Conservation (phyloP, 164 flowering plant genomes). For the Umbellularia californica region DNA sequence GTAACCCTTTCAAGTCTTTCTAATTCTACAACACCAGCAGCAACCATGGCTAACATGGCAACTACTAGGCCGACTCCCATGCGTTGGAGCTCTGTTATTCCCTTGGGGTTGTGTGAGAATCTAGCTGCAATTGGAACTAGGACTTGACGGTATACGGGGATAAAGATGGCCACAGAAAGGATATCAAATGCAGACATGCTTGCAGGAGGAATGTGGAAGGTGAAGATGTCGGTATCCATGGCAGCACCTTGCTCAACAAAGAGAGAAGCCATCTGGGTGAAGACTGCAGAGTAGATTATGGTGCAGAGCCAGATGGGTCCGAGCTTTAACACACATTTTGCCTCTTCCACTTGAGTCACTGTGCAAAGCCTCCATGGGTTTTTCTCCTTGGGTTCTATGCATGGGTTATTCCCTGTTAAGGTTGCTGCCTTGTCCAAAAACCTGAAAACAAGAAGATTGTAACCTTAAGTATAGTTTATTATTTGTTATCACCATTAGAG, state of each 20-base stretch:
- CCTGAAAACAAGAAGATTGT: conserved; percentile 24
- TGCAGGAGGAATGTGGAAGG: conserved; percentile 74
- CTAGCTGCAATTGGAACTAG: conserved; percentile 48
- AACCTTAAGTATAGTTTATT: too few relatives aligned
- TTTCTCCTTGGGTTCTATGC: neutral
- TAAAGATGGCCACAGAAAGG: conserved; percentile 59
- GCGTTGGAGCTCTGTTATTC: conserved; percentile 53
- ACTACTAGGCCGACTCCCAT: conserved; percentile 62
- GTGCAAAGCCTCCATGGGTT: conserved; percentile 86
- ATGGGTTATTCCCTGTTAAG: conserved; percentile 35
- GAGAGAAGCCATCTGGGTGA: conserved; percentile 95
- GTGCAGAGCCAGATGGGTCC: conserved; percentile 91
- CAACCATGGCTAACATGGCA: conserved; percentile 57
- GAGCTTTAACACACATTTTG: conserved; percentile 70
- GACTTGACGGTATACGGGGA: conserved; percentile 51
- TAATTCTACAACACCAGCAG: conserved; percentile 51
- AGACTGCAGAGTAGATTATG: conserved; percentile 79
- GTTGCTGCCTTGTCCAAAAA: conserved; percentile 91
- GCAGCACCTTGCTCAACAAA: conserved; percentile 90
- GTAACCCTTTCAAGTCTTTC: conserved; percentile 29
- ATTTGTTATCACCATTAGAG: too few relatives aligned
- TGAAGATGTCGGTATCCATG: conserved; percentile 49
- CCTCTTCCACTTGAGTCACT: conserved; percentile 90
- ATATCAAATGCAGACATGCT: conserved; percentile 91
- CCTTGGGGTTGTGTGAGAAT: conserved; percentile 51